Base-by-base conservation (phyloP, 2,329 filamentous ascomycete genomes). In the Lachnellula subtilissima region DNA sequence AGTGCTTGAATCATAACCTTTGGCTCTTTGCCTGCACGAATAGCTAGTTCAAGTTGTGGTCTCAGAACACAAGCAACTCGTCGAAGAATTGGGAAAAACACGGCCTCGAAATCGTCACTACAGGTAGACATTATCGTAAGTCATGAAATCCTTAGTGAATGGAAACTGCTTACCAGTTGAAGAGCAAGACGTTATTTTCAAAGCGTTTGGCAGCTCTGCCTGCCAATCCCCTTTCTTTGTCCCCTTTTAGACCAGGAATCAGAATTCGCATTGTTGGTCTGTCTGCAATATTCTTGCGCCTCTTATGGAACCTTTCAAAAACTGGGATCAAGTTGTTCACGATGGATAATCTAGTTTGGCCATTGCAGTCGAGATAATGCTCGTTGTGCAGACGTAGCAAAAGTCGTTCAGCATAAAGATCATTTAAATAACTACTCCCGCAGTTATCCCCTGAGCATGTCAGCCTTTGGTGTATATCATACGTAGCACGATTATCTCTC, bases 91-190 rank as follows among this genome's bases (percentile, higher is more conserved):
- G 58, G 58, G 12, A 45, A 1, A 36, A 60, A 64, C 9, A 64
- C 62, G 1, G 46, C 51, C n/a, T 59, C 32, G 48, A 57, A 64
- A 28, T 65, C 63, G 5, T 53, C n/a, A 12, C 57, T 64, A 28
- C n/a, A 5, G 3, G 4, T 1, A 23, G 4, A 7, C 2, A 32
- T 5, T 15, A 12, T 14, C 45, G 28, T 22, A 17, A 50, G 14
- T 9, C 7, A 0, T 7, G 1, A 37, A 17, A 28, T 3, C 3
- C n/a, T 4, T 7, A 4, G 22, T 9, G 17, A 3, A 37, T 23
- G 1, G 7, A 19, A 17, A 12, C n/a, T 4, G 47, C 36, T 47
- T 36, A 65, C 61, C 23, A 28, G 23, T 53, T 48, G 39, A 63
- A n/a, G 4, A 55, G 17, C 12, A 63, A 9, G 35, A 32, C 14